Conservation (phyloP, 177 flowering plant genomes). For the Viscum album region DNA sequence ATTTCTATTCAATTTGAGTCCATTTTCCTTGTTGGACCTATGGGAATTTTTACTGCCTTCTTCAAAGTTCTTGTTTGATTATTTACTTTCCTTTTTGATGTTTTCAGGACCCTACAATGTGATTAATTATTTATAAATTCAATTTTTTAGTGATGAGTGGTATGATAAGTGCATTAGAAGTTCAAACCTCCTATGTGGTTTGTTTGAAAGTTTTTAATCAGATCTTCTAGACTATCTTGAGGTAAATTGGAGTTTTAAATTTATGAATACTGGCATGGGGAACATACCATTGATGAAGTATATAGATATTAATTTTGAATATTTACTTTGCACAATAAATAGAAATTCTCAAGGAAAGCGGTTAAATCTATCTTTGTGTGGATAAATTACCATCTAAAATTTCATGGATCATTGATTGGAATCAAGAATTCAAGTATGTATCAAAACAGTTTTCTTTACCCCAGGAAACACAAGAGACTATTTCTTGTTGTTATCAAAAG, state of each 20-base stretch:
- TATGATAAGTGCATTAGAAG: constrained; percentile 49
- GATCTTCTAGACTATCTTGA: constrained; percentile 44
- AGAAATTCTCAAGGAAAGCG: constrained; percentile 6
- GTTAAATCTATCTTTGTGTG: constrained; percentile 12
- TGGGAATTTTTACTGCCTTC: too few relatives aligned
- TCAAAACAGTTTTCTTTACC: constrained; percentile 28
- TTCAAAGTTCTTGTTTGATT: too few relatives aligned
- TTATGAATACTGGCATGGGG: constrained; percentile 21
- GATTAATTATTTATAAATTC: too few relatives aligned
- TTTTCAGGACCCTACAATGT: too few relatives aligned
- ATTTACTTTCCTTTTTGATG: too few relatives aligned
- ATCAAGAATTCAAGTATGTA: constrained; percentile 25
- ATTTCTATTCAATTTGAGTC: too few relatives aligned
- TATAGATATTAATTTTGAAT: constrained; percentile 20
- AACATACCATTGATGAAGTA: constrained; percentile 35
- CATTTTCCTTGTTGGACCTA: too few relatives aligned
- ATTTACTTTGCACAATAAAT: constrained; percentile 20
- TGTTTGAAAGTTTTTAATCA: constrained; percentile 37
- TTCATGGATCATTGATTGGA: constrained; percentile 50
- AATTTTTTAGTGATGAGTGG: too few relatives aligned
- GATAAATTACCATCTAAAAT: background rate
- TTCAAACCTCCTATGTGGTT: constrained; percentile 39
- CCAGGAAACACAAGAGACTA: constrained; percentile 22
- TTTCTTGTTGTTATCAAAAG: constrained; percentile 15
- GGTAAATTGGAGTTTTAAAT: constrained; percentile 32